These are phyloP conservation scores for Scutellaria minor DNA, from an alignment of 257 asterid genomes.

Conservation along the genomic window DNA sequence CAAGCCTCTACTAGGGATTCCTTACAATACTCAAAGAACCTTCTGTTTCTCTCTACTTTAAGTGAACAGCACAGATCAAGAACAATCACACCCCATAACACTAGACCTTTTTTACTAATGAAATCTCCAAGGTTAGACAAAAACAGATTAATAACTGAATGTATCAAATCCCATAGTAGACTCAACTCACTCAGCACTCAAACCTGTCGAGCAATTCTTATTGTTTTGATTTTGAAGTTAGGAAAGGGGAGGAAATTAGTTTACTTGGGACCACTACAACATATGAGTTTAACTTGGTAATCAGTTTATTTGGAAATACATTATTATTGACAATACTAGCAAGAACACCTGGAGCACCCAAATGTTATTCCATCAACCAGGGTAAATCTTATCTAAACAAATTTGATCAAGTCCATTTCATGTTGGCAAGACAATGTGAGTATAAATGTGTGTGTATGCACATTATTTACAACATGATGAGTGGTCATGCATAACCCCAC, in stretches of 20 bases:
- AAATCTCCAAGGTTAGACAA: no score
- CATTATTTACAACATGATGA: conserved; percentile 8
- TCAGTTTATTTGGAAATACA: conserved; percentile 10
- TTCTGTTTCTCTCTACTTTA: no score
- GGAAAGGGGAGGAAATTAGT: not conserved
- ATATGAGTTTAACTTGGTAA: not conserved
- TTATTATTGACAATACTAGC: not conserved
- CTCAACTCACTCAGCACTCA: no score
- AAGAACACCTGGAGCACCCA: conserved; percentile 14
- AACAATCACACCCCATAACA: no score
- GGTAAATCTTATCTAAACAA: not conserved
- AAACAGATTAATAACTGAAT: no score
- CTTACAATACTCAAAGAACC: no score
- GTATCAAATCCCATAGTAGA: no score
- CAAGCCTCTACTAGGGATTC: no score
- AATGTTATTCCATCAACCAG: conserved; percentile 19
- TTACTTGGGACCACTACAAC: conserved; percentile 11
- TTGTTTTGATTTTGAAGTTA: not conserved
- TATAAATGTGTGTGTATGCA: not conserved
- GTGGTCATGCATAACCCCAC: not conserved
- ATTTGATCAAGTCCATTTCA: conserved; percentile 8
- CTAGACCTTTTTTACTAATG: no score
- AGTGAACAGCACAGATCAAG: no score
- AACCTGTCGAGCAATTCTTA: not conserved
- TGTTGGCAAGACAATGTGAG: conserved; percentile 2